Percentiles rank a stretch among this genome's conserved stretches.
These are phyloP conservation scores for Tubosaeta sp. DNA, from an alignment of 768 basidiomycete genomes.

Conservation along the genomic window DNA sequence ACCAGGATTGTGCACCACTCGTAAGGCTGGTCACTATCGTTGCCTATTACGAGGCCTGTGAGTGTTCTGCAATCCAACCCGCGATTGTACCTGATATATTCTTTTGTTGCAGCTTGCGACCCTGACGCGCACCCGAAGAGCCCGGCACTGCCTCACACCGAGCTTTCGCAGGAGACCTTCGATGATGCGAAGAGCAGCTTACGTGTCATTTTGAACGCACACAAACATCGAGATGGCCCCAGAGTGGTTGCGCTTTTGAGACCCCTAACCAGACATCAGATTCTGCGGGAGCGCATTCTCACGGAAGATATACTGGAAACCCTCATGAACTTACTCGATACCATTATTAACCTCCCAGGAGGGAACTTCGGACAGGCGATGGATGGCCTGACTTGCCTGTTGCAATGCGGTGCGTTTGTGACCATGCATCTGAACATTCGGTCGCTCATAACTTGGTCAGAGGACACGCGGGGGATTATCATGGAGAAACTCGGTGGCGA, in stretches of 20 bases:
- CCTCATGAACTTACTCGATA: conserved; percentile 15
- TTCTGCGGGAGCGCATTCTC: conserved; percentile 13
- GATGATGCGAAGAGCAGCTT: conserved; percentile 16
- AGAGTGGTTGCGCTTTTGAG: conserved; percentile 21
- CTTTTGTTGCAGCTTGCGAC: conserved; percentile 6
- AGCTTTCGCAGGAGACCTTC: neutral
- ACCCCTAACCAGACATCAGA: conserved; percentile 16
- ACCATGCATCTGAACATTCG: neutral
- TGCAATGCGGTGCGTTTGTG: conserved; percentile 14
- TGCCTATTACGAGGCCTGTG: conserved; percentile 21
- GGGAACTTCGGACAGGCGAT: conserved; percentile 18
- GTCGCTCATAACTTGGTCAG: conserved; percentile 1
- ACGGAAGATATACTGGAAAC: conserved; percentile 7
- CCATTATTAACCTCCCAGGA: neutral
- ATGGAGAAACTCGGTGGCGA: conserved; percentile 4
- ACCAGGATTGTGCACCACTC: conserved; percentile 9
- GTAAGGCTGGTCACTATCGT: conserved; percentile 21
- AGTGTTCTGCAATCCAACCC: neutral
- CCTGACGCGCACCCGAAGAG: neutral
- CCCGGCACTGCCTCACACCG: neutral
- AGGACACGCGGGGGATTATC: conserved; percentile 7
- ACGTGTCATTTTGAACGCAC: conserved; percentile 5
- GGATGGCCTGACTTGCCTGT: conserved; percentile 17
- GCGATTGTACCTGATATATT: neutral
- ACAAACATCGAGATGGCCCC: conserved; percentile 15